Evolutionary conservation across 257 asterid species (phyloP).

Genomic region (Solanum gracilifrons): DNA sequence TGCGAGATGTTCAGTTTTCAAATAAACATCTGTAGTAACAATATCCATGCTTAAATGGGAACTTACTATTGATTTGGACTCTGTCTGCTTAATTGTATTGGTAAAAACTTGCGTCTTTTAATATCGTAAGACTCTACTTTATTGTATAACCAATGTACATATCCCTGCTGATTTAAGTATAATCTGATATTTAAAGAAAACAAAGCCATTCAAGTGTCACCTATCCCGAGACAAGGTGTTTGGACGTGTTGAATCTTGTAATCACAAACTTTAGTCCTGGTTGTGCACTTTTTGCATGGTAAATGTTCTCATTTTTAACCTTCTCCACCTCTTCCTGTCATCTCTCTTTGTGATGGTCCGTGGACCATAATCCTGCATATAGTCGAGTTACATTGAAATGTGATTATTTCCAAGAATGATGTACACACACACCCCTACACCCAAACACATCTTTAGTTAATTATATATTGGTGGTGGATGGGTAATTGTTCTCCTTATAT

Average conservation of each 20-base stretch:
- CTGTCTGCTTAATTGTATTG: neutral
- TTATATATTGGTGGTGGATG: neutral
- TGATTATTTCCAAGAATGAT: neutral
- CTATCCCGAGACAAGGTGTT: neutral
- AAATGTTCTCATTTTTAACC: neutral
- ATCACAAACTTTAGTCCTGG: neutral
- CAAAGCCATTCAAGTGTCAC: neutral
- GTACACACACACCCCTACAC: neutral
- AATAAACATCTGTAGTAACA: neutral
- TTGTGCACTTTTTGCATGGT: neutral
- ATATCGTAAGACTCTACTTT: neutral
- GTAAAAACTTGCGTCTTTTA: neutral
- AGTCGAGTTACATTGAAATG: neutral
- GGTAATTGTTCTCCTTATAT: neutral
- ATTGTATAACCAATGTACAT: neutral
- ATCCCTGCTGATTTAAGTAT: neutral
- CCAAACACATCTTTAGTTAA: neutral
- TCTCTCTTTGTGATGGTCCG: neutral
- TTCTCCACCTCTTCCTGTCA: neutral
- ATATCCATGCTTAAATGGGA: neutral
- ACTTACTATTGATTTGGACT: neutral
- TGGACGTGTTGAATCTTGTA: neutral
- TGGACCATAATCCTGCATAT: neutral
- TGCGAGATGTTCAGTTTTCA: neutral
- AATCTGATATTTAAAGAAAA: neutral